A percentile compares a stretch with the other conserved stretches of the same genome.
These are phyloP conservation scores for Punica granatum DNA, from an alignment of 345 rosid genomes.

Conservation along the genomic window DNA sequence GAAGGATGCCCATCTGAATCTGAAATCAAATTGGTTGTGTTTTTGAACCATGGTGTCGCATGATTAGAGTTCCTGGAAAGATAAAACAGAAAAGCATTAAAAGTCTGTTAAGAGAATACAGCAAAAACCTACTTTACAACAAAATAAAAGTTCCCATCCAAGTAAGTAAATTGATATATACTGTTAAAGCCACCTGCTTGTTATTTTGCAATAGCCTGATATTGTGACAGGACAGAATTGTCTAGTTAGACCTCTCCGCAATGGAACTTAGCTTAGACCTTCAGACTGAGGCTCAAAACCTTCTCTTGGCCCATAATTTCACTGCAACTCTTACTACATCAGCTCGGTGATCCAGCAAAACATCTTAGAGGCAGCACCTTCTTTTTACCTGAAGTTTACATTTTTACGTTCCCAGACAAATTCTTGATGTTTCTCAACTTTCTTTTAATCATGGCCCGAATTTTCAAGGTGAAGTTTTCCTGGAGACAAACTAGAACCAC, in stretches of 20 bases:
- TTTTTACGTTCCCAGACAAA: background rate
- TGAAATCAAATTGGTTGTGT: constrained; percentile 19
- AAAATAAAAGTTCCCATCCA: background rate
- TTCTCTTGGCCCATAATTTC: background rate
- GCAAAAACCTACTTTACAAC: background rate
- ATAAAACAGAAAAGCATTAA: background rate
- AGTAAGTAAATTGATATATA: background rate
- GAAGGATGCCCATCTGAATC: constrained; percentile 17
- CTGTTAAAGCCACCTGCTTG: background rate
- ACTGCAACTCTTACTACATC: background rate
- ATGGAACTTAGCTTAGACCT: background rate
- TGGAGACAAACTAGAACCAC: background rate
- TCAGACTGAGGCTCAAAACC: background rate
- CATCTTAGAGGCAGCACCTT: background rate
- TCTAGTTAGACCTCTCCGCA: background rate
- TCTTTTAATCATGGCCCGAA: background rate
- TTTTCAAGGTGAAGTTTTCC: background rate
- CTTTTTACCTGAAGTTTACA: background rate
- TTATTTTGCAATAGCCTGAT: background rate
- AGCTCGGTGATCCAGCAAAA: background rate
- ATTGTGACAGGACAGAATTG: background rate
- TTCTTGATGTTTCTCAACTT: background rate
- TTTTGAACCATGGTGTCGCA: constrained; percentile 20
- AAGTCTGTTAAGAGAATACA: background rate
- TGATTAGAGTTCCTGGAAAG: constrained; percentile 34